Conservation (phyloP, 129 eudicot genomes). For the Chrysanthemum seticuspe region DNA sequence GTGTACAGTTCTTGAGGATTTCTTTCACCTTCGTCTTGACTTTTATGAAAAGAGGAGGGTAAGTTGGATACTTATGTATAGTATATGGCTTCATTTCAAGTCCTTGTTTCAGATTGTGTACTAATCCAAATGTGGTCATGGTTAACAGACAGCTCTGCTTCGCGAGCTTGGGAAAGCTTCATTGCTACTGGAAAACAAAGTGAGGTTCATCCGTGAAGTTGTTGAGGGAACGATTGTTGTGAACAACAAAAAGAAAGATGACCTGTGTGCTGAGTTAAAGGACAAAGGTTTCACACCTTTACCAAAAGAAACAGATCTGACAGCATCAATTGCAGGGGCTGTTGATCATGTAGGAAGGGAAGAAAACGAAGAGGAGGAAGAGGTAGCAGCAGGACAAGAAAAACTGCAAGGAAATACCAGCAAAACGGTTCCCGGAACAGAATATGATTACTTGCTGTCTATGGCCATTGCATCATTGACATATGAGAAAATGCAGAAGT, state of each 20-base stretch:
- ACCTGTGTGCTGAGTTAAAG: conserved; percentile 61
- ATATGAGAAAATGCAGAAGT: conserved; percentile 62
- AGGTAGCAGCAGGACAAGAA: conserved; percentile 33
- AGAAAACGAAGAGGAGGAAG: conserved; percentile 30
- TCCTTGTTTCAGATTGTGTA: background rate
- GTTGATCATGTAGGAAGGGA: conserved; percentile 66
- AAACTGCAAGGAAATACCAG: conserved; percentile 18
- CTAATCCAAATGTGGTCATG: background rate
- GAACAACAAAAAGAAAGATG: conserved; percentile 76
- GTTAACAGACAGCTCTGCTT: conserved; percentile 50
- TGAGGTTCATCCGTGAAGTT: conserved; percentile 73
- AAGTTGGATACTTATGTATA: conserved; percentile 15
- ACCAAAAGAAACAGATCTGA: conserved; percentile 55
- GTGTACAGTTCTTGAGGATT: conserved; percentile 80
- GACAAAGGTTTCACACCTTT: conserved; percentile 74
- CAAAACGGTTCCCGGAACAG: conserved; percentile 43
- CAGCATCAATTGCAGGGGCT: conserved; percentile 58
- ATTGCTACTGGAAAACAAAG: conserved; percentile 70
- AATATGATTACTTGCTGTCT: conserved; percentile 79
- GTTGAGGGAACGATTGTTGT: conserved; percentile 70
- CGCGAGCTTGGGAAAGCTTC: conserved; percentile 52
- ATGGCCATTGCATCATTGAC: conserved; percentile 82
- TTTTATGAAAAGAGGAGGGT: conserved; percentile 75
- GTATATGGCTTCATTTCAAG: background rate
- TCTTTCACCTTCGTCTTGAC: conserved; percentile 65